Percentiles rank a stretch among this genome's conserved stretches.
Conservation (phyloP, 805 yeast genomes). For the Yarrowia deformans region DNA sequence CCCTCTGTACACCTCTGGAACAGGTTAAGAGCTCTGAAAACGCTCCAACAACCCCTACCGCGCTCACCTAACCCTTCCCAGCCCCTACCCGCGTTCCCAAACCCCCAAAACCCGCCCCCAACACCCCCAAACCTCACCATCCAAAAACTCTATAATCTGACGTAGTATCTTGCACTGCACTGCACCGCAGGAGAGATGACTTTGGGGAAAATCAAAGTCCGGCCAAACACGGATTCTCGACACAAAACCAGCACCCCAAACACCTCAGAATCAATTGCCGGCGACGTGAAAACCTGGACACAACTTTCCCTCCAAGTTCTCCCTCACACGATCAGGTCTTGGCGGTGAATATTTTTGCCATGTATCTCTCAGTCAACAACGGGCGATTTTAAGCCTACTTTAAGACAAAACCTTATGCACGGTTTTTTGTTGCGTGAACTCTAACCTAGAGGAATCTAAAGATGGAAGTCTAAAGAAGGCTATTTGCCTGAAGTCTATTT, state of each 20-base stretch:
- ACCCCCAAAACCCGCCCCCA: background rate
- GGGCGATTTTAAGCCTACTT: slow-evolving; percentile 10
- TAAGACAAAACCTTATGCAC: background rate
- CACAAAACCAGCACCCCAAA: no score
- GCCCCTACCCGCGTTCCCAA: no score
- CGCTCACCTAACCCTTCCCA: background rate
- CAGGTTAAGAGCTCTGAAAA: no score
- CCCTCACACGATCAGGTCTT: slow-evolving; percentile 25
- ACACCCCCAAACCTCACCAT: background rate
- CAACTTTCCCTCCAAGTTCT: no score
- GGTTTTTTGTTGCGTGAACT: background rate
- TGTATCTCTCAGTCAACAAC: background rate
- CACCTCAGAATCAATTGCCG: no score
- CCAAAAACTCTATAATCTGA: background rate
- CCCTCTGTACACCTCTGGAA: no score
- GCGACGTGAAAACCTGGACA: no score
- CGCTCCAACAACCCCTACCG: no score
- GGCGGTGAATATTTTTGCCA: slow-evolving; percentile 32
- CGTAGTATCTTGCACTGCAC: slow-evolving; percentile 36
- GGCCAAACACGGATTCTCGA: no score
- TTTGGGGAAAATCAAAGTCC: background rate
- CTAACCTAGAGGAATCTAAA: background rate
- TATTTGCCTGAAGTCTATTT: background rate
- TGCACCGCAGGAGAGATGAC: slow-evolving; percentile 35
- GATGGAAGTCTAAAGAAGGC: slow-evolving; percentile 3